Base-by-base conservation (phyloP, 2,329 filamentous ascomycete species). In the Fusarium succisae region DNA sequence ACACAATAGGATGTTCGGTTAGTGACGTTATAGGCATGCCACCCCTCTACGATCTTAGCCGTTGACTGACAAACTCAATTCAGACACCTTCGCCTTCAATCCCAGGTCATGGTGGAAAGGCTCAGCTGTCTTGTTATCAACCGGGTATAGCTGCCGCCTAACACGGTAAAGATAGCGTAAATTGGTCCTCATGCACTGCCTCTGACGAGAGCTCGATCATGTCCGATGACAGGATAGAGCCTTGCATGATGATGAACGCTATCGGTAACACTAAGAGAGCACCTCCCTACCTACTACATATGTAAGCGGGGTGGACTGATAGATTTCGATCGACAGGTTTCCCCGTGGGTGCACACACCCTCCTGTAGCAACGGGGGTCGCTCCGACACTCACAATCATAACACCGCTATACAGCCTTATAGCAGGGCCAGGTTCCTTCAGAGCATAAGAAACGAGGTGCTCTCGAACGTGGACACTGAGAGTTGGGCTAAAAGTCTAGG, bases 91-190 rank as follows among this genome's bases (percentile, higher is more conserved):
- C 59, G 61, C 59, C 38, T 71, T 60, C n/a, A 48, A 55, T 63
- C 41, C 63, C 68, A 62, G 67, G 45, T 63, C 37, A 43, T 57
- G 37, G 54, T 61, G 75, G 53, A 62, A 70, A 74, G 69, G 58
- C 39, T 41, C 44, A 50, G 43, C 45, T 45, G 57, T 51, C 39
- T 53, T 50, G 39, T 62, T 73, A 66, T 66, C 50, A 54, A 50
- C 61, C 44, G 55, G 73, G 73, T 60, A 63, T 75, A 67, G 64
- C 51, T 54, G 56, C 63, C 55, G 63, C 75, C 75, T 56, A 72
- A 74, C 69, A 43, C 63, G 66, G 75, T 43, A 74, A 74, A 44
- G 56, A 55, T 58, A 58, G 50, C 67, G 62, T 55, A 47, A 35
- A 22, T 53, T 39, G 26, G 35, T 45, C 43, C 62, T 37, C 45